Base-by-base conservation (phyloP, 148 eudicot species). In the Silene conica region DNA sequence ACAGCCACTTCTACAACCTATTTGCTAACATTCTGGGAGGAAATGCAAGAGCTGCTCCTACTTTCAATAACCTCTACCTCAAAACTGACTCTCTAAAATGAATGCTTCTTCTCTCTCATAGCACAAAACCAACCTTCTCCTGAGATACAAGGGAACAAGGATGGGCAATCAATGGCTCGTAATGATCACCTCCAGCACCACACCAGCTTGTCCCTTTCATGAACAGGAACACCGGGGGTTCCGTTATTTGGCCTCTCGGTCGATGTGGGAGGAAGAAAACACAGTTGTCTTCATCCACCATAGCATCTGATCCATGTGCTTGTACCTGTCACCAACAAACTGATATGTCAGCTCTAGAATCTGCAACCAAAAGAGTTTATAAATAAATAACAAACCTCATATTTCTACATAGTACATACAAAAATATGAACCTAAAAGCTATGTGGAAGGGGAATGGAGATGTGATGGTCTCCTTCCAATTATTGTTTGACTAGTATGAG, bases 131-230 rank as follows among this genome's bases (percentile, higher is more conserved):
- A 65, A 88, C 95, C 80, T 93, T 93, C 75, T 93, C 98, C 54
- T 77, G 89, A 34, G 90, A 88, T 52, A 83, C 75, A 3, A 71
- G 57, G 8, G 89, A 5, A 43, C 84, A 88, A 12, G 87, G 83
- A 75, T 85, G 88, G 19, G 98, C 97, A 67, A 88, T 82, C 68
- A 93, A 83, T 63, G 98, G 98, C 84, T 91, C 98, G 15, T 93
- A 93, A 78, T 91, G 98, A 72, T 93, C 98, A 26, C 83, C 98
- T 77, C 98, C 98, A 8, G 92, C 97, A 38, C 97, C 92, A 74
- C 97, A 93, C 97, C 98, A 93, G 67, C 97, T 94, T 73, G 96
- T 93, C 73, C 98, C 98, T 82, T 93, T 93, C 98, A 93, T 93
- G 88, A 93, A 93, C 59, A 93, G 92, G 79, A 93, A 93, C 79